Evolutionary conservation across 2,329 filamentous ascomycete genomes (phyloP).

Genomic region (Phyllosticta citrichinensis): DNA sequence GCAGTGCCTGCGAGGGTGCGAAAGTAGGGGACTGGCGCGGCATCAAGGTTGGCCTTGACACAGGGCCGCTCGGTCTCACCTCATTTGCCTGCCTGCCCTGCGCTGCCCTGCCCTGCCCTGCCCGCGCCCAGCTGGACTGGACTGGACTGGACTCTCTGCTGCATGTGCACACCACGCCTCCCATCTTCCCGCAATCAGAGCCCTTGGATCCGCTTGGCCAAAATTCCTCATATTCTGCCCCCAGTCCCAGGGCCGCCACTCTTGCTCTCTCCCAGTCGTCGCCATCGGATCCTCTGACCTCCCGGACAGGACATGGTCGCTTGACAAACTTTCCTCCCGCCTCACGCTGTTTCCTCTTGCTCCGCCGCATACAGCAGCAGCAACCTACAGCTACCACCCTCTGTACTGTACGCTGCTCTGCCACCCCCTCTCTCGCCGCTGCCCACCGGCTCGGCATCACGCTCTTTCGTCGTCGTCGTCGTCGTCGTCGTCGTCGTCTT

Average conservation of each 20-base stretch:
- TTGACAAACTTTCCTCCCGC: conserved; percentile 2
- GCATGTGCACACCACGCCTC: background rate
- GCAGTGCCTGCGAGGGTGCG: background rate
- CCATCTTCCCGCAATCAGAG: background rate
- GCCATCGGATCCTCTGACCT: background rate
- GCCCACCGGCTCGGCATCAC: conserved; percentile 6
- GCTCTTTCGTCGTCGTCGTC: background rate
- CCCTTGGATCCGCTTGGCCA: background rate
- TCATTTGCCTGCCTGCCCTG: background rate
- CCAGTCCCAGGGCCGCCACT: background rate
- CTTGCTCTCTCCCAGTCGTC: background rate
- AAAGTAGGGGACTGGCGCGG: background rate
- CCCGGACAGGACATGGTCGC: background rate
- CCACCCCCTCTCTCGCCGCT: background rate
- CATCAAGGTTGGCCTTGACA: conserved; percentile 6
- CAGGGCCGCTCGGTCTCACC: background rate
- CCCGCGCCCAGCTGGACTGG: too few species aligned
- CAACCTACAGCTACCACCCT: background rate
- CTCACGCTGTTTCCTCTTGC: background rate
- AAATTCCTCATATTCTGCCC: background rate
- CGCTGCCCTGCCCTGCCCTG: background rate
- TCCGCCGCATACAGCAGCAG: background rate
- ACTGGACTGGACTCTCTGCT: too few species aligned
- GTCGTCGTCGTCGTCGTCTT: background rate
- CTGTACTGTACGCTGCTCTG: background rate